Base-by-base conservation (phyloP, 2,329 filamentous ascomycete species). In the Albifimbria verrucaria region DNA sequence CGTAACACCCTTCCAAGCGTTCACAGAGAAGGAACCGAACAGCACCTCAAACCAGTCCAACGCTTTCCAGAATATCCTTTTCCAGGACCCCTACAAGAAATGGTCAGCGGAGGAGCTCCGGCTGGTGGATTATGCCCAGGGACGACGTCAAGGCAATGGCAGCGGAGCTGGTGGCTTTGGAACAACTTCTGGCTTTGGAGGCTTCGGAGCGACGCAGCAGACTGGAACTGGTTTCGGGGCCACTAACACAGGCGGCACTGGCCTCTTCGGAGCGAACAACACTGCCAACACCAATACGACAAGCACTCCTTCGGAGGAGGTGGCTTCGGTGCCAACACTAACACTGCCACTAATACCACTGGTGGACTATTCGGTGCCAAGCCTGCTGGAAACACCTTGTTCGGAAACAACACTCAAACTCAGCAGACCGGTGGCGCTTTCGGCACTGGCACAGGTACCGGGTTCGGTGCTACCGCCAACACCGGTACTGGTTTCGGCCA, bases 141-240 rank as follows among this genome's bases (percentile, higher is more conserved):
- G 92, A 49, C 86, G 92, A 54, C 87, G 88, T 51, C 90, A 83
- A 67, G 94, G 92, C 28, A 96, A 93, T 70, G 81, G 82, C 42
- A 90, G 88, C 56, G 91, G 90, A 25, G 88, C 92, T 59, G 92
- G 92, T 54, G 89, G 88, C 7, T 97, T 97, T 70, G 93, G 92
- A 18, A 79, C 86, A 23, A 69, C 68, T 60, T 78, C 78, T 20
- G 70, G 70, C 47, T 78, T 82, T 60, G 76, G 78, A 9, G 80
- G 79, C 24, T 80, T 80, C 51, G 76, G 77, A 24, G 57, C 71
- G 28, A 74, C 62, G 54, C 68, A 68, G 57, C 62, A 61, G 48
- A 57, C 58, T 12, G 41, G 65, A 12, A 55, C 59, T 23, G 66
- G 73, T 57, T 76, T 73, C 11, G 85, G 85, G 59, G 81, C 82